Evolutionary conservation across 768 basidiomycete species (phyloP), one percentile per base, ranked within the genome.

Genomic region (Pulveroboletus ravenelii): DNA sequence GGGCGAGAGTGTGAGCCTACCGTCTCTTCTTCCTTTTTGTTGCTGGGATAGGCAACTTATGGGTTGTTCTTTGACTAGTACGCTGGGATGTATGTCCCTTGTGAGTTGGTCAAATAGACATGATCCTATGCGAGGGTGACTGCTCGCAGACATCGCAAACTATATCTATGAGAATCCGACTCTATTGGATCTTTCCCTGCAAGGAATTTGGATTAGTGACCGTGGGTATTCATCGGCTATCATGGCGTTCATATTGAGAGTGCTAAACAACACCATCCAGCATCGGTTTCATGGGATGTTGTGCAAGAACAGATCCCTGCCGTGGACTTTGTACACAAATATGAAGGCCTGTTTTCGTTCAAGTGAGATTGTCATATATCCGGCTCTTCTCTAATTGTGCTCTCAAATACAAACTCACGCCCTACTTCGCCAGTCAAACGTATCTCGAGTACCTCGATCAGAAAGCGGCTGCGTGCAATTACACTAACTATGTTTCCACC

Each of bases 191-290:
- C 72, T 89, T 17, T 68, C 75, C 29, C 72, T 89, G 23, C 80
- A 81, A 58, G 87, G 87, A 4, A 79, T 84, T 38, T 89, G 85
- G 83, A 78, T 87, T 23, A 72, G 75, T 25, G 85, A 89, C 68
- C 84, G 87, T 87, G 58, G 64, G 83, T 60, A 20, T 29, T 44
- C 15, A 6, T 43, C n/a, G 1, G 2, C 35, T 46, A 10, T 48
- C 13, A 15, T 13, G 17, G 20, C 4, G 12, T 5, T 36, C 10
- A 1, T 31, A 5, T 34, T 23, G 45, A 30, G 36, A 10, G 40
- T 47, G 6, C 30, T 42, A 8, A 52, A 40, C 13, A 8, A 31
- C 6, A 13, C 20, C 2, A 10, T 38, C 34, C 45, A 85, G 84
- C 84, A 14, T 70, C 72, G 3, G 55, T 88, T 5, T 80, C 81